A percentile compares a stretch with the other conserved stretches of the same genome.
These are phyloP conservation scores for Lentithecium fluviatile DNA, from an alignment of 495 filamentous ascomycete species.

Conservation along the genomic window DNA sequence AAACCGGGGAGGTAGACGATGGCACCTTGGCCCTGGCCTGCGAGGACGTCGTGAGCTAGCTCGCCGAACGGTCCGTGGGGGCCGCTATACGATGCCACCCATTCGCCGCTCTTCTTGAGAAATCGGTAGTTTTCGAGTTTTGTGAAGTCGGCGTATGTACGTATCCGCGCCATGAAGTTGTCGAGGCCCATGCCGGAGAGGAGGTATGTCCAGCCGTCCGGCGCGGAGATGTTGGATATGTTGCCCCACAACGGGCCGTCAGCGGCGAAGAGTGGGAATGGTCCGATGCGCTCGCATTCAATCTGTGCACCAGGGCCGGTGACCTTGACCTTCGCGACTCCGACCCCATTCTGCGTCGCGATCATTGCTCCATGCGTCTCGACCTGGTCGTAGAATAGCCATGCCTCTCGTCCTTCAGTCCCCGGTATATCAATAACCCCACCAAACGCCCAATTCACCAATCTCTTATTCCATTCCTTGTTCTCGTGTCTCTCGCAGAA, in stretches of 20 bases:
- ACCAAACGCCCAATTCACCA: conserved; percentile 6
- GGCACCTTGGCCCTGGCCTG: conserved; percentile 17
- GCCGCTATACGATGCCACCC: conserved; percentile 1
- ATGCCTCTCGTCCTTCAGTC: background rate
- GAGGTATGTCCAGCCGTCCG: background rate
- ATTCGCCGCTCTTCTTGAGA: conserved; percentile 1
- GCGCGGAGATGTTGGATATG: background rate
- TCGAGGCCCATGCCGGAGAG: background rate
- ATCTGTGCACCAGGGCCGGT: background rate
- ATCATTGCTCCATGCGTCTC: background rate
- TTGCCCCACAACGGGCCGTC: background rate
- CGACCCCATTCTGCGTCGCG: background rate
- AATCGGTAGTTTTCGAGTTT: background rate
- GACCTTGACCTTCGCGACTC: background rate
- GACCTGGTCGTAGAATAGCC: conserved; percentile 5
- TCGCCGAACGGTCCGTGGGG: conserved; percentile 11
- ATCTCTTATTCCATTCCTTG: background rate
- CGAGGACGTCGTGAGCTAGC: conserved; percentile 7
- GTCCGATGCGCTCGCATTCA: background rate
- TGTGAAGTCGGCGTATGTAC: background rate
- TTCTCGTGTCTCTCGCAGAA: background rate
- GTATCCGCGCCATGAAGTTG: conserved; percentile 2
- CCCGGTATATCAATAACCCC: background rate
- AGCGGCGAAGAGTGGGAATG: background rate
- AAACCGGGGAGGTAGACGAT: conserved; percentile 7